Percentiles rank a stretch among this genome's conserved stretches.
Conservation (phyloP, 2,329 filamentous ascomycete genomes). For the Aspergillus niger region DNA sequence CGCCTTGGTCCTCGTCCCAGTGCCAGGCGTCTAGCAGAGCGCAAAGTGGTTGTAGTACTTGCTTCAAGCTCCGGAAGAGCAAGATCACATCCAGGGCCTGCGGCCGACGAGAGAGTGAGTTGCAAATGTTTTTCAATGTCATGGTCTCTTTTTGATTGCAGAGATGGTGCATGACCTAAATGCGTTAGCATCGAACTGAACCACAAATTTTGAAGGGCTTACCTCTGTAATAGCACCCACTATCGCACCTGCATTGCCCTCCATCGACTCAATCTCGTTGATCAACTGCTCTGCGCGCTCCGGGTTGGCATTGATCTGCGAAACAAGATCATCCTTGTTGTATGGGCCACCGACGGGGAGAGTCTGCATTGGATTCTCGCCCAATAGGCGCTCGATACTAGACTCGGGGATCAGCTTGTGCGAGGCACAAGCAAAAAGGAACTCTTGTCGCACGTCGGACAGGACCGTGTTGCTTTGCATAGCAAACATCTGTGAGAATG, state of each 20-base stretch:
- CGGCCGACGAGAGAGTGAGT: constrained; percentile 57
- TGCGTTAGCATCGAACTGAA: constrained; percentile 11
- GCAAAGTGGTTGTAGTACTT: constrained; percentile 61
- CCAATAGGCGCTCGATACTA: constrained; percentile 76
- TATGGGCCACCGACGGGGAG: constrained; percentile 66
- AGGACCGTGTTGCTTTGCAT: constrained; percentile 61
- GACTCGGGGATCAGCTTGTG: constrained; percentile 80
- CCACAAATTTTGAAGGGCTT: constrained; percentile 24
- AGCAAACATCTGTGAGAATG: constrained; percentile 65
- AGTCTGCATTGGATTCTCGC: constrained; percentile 79
- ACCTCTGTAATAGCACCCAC: constrained; percentile 75
- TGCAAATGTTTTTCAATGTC: constrained; percentile 63
- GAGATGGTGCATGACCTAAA: constrained; percentile 55
- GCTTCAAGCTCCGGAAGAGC: constrained; percentile 60
- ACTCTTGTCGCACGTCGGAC: constrained; percentile 73
- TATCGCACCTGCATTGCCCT: constrained; percentile 87
- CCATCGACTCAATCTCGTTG: constrained; percentile 81
- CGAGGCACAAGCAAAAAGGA: constrained; percentile 85
- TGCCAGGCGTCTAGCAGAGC: constrained; percentile 63
- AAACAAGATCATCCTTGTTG: constrained; percentile 74
- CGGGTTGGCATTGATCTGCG: constrained; percentile 74
- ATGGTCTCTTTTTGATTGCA: constrained; percentile 64
- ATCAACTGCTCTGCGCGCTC: constrained; percentile 76
- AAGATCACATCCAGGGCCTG: constrained; percentile 61
- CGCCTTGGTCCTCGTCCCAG: constrained; percentile 65